phyloP scores from a whole-genome alignment of 371 early-diverging fungal species.

The Funneliformis caledonium region DNA sequence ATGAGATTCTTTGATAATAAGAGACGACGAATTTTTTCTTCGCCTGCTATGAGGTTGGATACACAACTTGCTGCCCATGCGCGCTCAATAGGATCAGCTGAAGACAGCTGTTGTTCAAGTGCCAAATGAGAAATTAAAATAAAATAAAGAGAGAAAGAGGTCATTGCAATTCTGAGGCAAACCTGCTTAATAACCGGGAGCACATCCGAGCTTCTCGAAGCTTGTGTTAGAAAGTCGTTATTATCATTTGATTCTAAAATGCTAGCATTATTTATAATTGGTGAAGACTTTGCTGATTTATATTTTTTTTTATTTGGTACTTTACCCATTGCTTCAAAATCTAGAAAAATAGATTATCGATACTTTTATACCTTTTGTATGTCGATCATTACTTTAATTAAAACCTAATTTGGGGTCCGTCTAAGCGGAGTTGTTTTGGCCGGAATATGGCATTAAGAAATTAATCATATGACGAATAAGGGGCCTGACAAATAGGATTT shows the following conservation, averaged over 20 bases:
- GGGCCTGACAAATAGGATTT: too few relatives aligned
- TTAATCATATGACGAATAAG: too few relatives aligned
- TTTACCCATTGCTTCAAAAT: neutral
- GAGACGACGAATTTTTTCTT: slow-evolving; percentile 64
- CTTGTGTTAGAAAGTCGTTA: neutral
- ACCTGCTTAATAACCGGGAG: slow-evolving; percentile 34
- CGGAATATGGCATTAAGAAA: too few relatives aligned
- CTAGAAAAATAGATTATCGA: too few relatives aligned
- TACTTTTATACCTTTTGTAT: too few relatives aligned
- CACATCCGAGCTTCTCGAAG: neutral
- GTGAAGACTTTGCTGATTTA: neutral
- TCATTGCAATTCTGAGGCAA: neutral
- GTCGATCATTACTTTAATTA: too few relatives aligned
- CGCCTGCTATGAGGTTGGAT: slow-evolving; percentile 73
- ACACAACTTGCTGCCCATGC: slow-evolving; percentile 90
- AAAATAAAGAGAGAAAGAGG: neutral
- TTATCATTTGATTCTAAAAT: neutral
- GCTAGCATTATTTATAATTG: neutral
- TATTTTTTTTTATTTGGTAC: neutral
- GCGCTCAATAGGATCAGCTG: slow-evolving; percentile 73
- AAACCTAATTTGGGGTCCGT: too few relatives aligned
- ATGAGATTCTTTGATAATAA: slow-evolving; percentile 75
- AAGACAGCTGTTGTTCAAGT: slow-evolving; percentile 55
- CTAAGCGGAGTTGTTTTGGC: too few relatives aligned
- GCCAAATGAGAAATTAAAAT: neutral